These are phyloP conservation scores for Skeletonema costatum DNA, from an alignment of 108 stramenopile genomes.

Conservation along the genomic window DNA sequence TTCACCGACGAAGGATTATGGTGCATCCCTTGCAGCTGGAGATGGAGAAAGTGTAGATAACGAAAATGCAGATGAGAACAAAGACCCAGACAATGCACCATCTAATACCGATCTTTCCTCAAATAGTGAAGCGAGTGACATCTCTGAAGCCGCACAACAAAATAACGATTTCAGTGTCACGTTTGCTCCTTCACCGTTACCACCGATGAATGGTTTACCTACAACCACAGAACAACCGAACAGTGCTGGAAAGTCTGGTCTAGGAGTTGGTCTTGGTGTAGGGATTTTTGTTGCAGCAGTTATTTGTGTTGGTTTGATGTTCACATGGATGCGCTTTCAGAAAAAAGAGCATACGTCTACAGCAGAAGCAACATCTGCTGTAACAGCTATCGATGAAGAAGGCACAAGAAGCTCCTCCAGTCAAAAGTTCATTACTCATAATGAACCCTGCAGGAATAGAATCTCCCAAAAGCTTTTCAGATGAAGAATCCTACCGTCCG, in stretches of 20 bases:
- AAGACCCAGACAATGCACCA: not conserved
- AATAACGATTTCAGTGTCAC: not conserved
- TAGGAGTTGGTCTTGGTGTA: not conserved
- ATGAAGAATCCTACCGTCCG: not conserved
- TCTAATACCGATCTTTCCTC: not conserved
- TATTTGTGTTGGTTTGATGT: not conserved
- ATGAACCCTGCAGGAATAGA: not conserved
- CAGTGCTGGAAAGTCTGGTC: not conserved
- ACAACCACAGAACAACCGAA: not conserved
- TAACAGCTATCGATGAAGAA: not conserved
- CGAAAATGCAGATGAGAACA: not conserved
- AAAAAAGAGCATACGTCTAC: not conserved
- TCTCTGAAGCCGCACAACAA: not conserved
- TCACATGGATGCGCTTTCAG: not conserved
- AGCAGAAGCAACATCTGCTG: not conserved
- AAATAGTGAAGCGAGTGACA: not conserved
- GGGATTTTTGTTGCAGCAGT: not conserved
- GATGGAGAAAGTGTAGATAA: not conserved
- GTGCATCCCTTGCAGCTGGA: not conserved
- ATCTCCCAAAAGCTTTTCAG: not conserved
- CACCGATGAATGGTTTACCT: not conserved
- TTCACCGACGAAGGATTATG: not conserved
- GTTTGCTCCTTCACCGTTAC: not conserved
- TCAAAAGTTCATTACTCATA: not conserved
- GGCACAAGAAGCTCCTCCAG: not conserved